Conservation (phyloP, 345 rosid genomes). For the Citrus medica region DNA sequence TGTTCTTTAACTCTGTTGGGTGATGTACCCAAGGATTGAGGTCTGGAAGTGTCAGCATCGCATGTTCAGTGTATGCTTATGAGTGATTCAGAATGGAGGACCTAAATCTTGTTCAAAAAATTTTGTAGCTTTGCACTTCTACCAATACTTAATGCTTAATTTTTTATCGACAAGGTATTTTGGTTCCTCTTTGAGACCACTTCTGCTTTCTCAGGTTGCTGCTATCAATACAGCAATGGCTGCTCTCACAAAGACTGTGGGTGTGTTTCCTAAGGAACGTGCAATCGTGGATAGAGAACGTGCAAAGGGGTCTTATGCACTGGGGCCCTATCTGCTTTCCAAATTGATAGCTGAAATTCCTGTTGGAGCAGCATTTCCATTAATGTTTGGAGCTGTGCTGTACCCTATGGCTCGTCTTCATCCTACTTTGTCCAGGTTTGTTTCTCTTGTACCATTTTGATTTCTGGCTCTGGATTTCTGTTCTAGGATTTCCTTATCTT, state of each 20-base stretch:
- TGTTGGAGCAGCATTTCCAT: constrained; percentile 90
- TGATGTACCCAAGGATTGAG: neutral
- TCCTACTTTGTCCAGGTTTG: constrained; percentile 75
- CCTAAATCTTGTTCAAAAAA: neutral
- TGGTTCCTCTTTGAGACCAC: constrained; percentile 7
- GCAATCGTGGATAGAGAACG: constrained; percentile 92
- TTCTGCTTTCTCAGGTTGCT: constrained; percentile 58
- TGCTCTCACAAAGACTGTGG: constrained; percentile 96
- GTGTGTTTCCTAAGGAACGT: constrained; percentile 97
- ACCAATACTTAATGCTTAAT: neutral
- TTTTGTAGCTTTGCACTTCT: neutral
- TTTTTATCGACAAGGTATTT: neutral
- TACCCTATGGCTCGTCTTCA: constrained; percentile 97
- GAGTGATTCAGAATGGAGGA: neutral
- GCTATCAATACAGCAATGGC: constrained; percentile 99
- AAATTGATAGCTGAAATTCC: constrained; percentile 94
- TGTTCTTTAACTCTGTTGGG: constrained; percentile 4
- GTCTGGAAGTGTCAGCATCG: neutral
- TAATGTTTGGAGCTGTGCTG: constrained; percentile 86
- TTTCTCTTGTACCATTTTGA: constrained; percentile 9
- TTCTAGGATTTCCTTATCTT: constrained; percentile 8
- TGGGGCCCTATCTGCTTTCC: constrained; percentile 93
- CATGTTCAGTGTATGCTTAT: neutral
- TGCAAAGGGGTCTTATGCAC: constrained; percentile 77
- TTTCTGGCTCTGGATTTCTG: constrained; percentile 3